Evolutionary conservation across 129 eudicot species (phyloP), one percentile per base, ranked within the genome.

Genomic region (Lactuca saligna): DNA sequence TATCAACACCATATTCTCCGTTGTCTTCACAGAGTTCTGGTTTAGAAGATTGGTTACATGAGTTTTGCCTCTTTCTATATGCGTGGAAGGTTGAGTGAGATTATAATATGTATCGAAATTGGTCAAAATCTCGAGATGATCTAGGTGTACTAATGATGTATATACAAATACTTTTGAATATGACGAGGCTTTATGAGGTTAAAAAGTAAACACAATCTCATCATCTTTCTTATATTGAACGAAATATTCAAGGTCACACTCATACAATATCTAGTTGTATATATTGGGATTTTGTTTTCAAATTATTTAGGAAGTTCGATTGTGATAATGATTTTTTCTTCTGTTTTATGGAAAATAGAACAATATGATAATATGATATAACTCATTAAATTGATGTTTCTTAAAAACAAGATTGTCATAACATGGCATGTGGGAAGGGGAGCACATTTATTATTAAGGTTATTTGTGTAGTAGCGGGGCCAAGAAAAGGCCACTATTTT

Each of bases 71-170:
- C 46, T 91, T 88, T 71, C 88, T 91, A 29, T 91, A 91, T 65
- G 96, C 97, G 8, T 91, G 97, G 96, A 91, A 80, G 63, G 85
- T 88, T 58, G 96, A 88, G 65, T 86, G 70, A 76, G 56, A n/a
- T 35, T 8, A 51, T 49, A 25, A 51, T 49, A 25, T 64, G 71
- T 64, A 14, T 31, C 5, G n/a, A 17, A 17, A 53, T 3, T 29
- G 57, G 55, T 54, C 62, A 59, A 57, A 33, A 2, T 14, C 59
- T 35, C 2, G 13, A 55, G 13, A 56, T 34, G 64, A 42, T 73
- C 41, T 58, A 17, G 5, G 39, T 69, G 50, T n/a, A 29, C 48
- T 12, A 14, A 63, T 61, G 57, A 2, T 25, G 29, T 25, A 25
- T 72, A 63, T 13, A 63, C 38, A 39, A 39, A 62, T 39, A 5